Base-by-base conservation (phyloP, 352 stramenopile species). In the Phytopythium oedochilum region DNA sequence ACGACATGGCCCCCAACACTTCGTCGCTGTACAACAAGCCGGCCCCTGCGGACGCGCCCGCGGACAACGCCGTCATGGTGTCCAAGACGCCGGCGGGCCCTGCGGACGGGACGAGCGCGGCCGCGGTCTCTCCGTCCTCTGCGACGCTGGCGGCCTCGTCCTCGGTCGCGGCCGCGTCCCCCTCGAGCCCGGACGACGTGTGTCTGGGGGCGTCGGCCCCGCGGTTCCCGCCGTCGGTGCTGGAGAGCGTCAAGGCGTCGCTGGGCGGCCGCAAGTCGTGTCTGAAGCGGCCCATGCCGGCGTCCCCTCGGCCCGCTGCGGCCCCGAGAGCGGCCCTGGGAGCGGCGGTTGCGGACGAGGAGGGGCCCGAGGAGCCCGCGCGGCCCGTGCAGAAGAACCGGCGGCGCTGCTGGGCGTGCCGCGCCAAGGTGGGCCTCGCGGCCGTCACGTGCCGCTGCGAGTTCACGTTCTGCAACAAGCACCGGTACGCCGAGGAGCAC, bases 401-500 rank as follows among this genome's bases (percentile, higher is more conserved):
- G 6, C 80, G 88, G 29, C 81, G 86, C 34, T 97, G 89, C 73
- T 97, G 88, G 78, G 64, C 85, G 47, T 97, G 89, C 64, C 87
- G 79, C 53, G 74, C 78, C 46, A 96, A 96, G 65, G 77, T 97
- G 7, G 82, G 80, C 0, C 63, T 96, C n/a, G 85, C 87, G 0
- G 89, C 87, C 1, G 78, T 97, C 36, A 88, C 73, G 31, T 97
- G 89, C 58, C 81, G 83, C 25, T 97, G 89, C 71, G 86, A 89
- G 50, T 96, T 88, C 63, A 91, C 87, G 40, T 97, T 96, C 66
- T 97, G 89, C 60, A 80, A 77, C 53, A 85, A 86, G 53, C 89
- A 97, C 60, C 84, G 89, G 3, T 96, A 96, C 53, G 86, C 88
- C 0, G 88, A 97, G 45, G 75, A 96, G 57, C 89, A 96, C 80